Conservation (phyloP, 2,329 filamentous ascomycete genomes). For the Arthrobotrys conoides region DNA sequence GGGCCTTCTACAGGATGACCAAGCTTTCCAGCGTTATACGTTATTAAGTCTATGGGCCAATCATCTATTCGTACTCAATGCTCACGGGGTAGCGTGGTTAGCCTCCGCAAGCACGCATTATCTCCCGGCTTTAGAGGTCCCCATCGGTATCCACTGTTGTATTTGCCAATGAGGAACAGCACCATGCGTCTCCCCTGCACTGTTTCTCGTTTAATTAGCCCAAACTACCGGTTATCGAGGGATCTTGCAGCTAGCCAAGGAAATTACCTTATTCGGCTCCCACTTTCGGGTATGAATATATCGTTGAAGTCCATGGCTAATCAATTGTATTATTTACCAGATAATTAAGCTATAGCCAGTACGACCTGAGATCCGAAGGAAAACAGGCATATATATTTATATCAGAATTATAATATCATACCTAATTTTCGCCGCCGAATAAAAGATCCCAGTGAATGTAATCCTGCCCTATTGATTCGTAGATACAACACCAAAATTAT, state of each 20-base stretch:
- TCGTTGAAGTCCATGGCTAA: not conserved
- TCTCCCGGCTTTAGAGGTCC: slow-evolving; percentile 16
- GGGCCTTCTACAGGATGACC: slow-evolving; percentile 15
- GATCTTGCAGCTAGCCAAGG: slow-evolving; percentile 38
- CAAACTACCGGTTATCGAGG: slow-evolving; percentile 38
- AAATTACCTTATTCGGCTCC: slow-evolving; percentile 4
- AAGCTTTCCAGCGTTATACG: slow-evolving; percentile 23
- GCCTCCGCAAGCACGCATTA: slow-evolving; percentile 6
- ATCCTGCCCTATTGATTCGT: not conserved
- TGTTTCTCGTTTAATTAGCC: slow-evolving; percentile 34
- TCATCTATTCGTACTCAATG: not conserved
- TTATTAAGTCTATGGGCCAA: slow-evolving; percentile 2
- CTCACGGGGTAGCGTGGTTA: slow-evolving; percentile 8
- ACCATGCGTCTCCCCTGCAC: slow-evolving; percentile 27
- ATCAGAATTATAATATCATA: not conserved
- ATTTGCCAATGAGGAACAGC: slow-evolving; percentile 14
- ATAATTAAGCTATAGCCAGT: not conserved
- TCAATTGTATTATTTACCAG: not conserved
- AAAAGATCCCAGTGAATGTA: not conserved
- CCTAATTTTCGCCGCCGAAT: not conserved
- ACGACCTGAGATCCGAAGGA: not conserved
- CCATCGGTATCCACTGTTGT: not conserved
- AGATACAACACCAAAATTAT: not conserved
- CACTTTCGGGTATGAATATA: not conserved
- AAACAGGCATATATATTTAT: not conserved